phyloP scores from a whole-genome alignment of 345 rosid genomes.

The Euphorbia peplus region DNA sequence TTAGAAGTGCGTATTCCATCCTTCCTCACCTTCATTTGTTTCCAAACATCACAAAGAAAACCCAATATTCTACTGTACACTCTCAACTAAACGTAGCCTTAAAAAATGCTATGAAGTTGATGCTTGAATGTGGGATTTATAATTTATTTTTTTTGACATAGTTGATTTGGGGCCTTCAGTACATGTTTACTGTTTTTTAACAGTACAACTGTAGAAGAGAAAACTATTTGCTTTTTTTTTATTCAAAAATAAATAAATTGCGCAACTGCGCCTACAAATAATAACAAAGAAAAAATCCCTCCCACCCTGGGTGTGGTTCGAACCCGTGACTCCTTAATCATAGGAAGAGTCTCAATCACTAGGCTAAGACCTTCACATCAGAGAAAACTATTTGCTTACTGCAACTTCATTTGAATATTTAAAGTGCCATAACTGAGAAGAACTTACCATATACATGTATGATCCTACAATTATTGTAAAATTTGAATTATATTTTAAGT shows the following conservation, averaged over 20 bases:
- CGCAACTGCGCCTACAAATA: no score
- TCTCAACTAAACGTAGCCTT: background rate
- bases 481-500: slow-evolving; percentile 2
- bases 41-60: background rate
- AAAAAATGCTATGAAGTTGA: background rate
- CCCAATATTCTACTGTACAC: background rate
- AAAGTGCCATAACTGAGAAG: background rate
- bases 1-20: background rate
- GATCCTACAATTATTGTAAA: background rate
- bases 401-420: background rate
- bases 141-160: background rate
- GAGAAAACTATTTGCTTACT: no score
- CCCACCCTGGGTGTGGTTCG: no score
- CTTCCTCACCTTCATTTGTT: background rate
- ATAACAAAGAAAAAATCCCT: no score
- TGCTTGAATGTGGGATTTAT: background rate
- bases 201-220: background rate
- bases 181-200: background rate
- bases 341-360: no score
- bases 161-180: background rate
- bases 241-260: no score
- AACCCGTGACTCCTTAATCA: no score
- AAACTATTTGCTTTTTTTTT: no score
- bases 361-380: no score
- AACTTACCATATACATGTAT: background rate